A percentile compares a stretch with the other conserved stretches of the same genome.
Conservation (phyloP, 2,329 filamentous ascomycete species). For the Fusarium sp. region DNA sequence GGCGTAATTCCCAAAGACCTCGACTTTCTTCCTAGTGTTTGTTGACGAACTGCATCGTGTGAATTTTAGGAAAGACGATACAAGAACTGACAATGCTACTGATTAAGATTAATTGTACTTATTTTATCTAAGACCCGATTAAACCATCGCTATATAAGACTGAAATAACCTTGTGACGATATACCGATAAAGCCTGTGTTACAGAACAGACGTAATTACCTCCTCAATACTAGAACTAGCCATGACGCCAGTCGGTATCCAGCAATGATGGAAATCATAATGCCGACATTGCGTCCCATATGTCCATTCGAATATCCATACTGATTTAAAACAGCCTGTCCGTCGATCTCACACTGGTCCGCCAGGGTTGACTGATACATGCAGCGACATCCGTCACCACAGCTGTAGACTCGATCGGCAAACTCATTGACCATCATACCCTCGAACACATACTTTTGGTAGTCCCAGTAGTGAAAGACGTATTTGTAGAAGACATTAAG, state of each 20-base stretch:
- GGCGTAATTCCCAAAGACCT: slow-evolving; percentile 40
- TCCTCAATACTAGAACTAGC: slow-evolving; percentile 61
- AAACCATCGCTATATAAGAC: background rate
- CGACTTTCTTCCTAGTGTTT: slow-evolving; percentile 26
- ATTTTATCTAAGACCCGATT: background rate
- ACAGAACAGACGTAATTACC: slow-evolving; percentile 6
- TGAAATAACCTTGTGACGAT: background rate
- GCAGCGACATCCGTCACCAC: slow-evolving; percentile 66
- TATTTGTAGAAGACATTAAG: slow-evolving; percentile 89
- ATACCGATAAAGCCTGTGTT: background rate
- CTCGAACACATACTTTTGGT: slow-evolving; percentile 87
- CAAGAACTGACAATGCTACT: no score
- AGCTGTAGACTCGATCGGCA: slow-evolving; percentile 66
- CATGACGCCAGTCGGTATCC: slow-evolving; percentile 68
- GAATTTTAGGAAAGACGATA: background rate
- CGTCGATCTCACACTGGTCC: slow-evolving; percentile 73
- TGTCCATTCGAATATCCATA: slow-evolving; percentile 77
- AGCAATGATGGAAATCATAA: slow-evolving; percentile 78
- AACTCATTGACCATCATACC: slow-evolving; percentile 97
- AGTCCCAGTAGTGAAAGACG: slow-evolving; percentile 89
- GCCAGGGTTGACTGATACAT: slow-evolving; percentile 71
- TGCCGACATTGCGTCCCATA: slow-evolving; percentile 81
- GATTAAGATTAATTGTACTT: background rate
- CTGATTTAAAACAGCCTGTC: slow-evolving; percentile 73
- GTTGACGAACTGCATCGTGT: background rate